These are phyloP conservation scores for Marchantia paleacea DNA, from an alignment of 225 moss, liverwort and hornwort genomes.

Conservation along the genomic window DNA sequence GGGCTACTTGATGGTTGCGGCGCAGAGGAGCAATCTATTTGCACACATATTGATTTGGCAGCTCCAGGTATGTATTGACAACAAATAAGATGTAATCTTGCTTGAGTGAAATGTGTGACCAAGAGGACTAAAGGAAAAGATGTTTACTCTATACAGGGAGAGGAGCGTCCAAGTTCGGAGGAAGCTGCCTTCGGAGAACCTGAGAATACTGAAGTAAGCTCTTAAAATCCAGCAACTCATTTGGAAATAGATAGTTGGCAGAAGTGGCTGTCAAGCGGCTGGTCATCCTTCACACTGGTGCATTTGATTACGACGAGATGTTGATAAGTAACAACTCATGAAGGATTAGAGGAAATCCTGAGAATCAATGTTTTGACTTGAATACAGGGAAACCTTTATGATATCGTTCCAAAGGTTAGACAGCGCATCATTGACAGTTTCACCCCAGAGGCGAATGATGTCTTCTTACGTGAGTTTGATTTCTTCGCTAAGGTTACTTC, in stretches of 20 bases:
- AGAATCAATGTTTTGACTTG: neutral
- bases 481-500: slow-evolving; percentile 88
- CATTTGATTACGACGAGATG: neutral
- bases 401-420: slow-evolving; percentile 75
- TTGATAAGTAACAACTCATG: neutral
- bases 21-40: slow-evolving; percentile 82
- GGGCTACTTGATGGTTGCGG: slow-evolving; percentile 89
- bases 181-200: slow-evolving; percentile 60
- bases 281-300: neutral
- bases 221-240: neutral
- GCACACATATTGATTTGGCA: slow-evolving; percentile 91
- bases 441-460: slow-evolving; percentile 65
- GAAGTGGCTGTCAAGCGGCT: neutral
- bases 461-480: slow-evolving; percentile 67
- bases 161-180: slow-evolving; percentile 70
- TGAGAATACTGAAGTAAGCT: slow-evolving; percentile 36
- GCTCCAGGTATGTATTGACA: slow-evolving; percentile 54
- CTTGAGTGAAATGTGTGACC: neutral
- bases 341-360: slow-evolving; percentile 14
- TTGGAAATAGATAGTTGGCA: neutral
- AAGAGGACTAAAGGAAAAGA: neutral
- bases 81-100: neutral
- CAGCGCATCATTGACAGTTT: slow-evolving; percentile 74
- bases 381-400: slow-evolving; percentile 67
- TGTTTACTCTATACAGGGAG: slow-evolving; percentile 40